Evolutionary conservation across 2,329 filamentous ascomycete genomes (phyloP), one percentile per base, ranked within the genome.

Genomic region (Colletotrichum theobromicola): DNA sequence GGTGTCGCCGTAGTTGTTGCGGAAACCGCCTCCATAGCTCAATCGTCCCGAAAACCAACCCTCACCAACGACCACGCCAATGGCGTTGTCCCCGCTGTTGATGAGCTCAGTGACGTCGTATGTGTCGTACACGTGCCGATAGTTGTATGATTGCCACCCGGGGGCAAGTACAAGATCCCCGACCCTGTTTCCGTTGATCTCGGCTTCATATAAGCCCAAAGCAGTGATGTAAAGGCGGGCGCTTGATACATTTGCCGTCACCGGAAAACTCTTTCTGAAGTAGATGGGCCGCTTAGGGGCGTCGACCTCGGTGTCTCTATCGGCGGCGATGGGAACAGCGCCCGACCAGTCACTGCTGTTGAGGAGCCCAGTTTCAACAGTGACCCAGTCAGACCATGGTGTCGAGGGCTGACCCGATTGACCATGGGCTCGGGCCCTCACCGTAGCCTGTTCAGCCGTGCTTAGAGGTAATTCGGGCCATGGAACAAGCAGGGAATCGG

Each of bases 111-210:
- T 86, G 1, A 91, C 86, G 74, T 92, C 88, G 72, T 88, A 89
- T 0, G 86, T 88, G 67, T 91, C 85, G 72, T 91, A 92, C 2
- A 85, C 82, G n/a, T 88, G 84, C 1, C 89, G 83, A 63, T 87
- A 80, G 1, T 85, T 81, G 76, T 91, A 91, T 2, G 85, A 86
- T 58, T 87, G 86, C 87, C 88, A 91, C 0, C 89, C 89, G 0
- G 89, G 89, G 26, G 88, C 86, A 37, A 90, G 80, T 2, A 85
- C 82, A 7, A 80, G 71, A 42, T 85, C 83, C 0, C 85, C 84
- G 1, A 89, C 83, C 7, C 80, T 79, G 1, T 80, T 75, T 1
- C 86, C 88, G 70, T 90, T 90, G 75, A 90, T 85, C 37, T 84
- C 83, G 0, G 85, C 86, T 55, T 86, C 82, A 66, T 88, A 90